Evolutionary conservation across 2,329 filamentous ascomycete species (phyloP).

Genomic region (Lecanicillium sp.): DNA sequence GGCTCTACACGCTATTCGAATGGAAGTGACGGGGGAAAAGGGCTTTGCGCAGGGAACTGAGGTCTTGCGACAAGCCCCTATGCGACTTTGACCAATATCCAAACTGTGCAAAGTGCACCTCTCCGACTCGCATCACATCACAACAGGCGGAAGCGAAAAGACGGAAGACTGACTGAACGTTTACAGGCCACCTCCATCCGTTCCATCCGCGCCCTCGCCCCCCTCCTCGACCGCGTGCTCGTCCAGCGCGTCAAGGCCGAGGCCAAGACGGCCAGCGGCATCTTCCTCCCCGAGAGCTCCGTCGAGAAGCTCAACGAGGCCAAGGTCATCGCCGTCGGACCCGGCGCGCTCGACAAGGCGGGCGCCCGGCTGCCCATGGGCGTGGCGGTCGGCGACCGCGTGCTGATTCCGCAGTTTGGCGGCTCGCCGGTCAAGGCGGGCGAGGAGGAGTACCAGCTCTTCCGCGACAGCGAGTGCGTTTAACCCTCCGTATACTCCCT

Average conservation of each 20-base stretch:
- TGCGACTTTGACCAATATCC: no score
- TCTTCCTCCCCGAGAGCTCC: conserved; percentile 94
- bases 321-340: conserved; percentile 90
- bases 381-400: conserved; percentile 78
- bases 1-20: no score
- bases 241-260: conserved; percentile 98
- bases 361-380: conserved; percentile 83
- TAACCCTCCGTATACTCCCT: not conserved
- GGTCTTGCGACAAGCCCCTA: no score
- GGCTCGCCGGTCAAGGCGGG: conserved; percentile 95
- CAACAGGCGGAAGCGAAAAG: no score
- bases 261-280: conserved; percentile 90
- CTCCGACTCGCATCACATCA: no score
- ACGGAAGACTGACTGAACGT: no score
- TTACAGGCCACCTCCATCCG: conserved; percentile 72
- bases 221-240: conserved; percentile 95
- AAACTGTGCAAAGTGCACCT: no score
- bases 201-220: conserved; percentile 89
- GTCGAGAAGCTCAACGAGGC: conserved; percentile 99
- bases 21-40: no score
- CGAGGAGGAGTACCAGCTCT: conserved; percentile 92
- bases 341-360: conserved; percentile 79
- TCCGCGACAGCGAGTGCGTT: conserved; percentile 96
- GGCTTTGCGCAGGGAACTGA: no score
- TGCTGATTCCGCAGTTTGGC: conserved; percentile 94